Percentiles rank a stretch among this genome's conserved stretches.
phyloP scores from a whole-genome alignment of 2,329 filamentous ascomycete species.

The Cladosporium sp. region DNA sequence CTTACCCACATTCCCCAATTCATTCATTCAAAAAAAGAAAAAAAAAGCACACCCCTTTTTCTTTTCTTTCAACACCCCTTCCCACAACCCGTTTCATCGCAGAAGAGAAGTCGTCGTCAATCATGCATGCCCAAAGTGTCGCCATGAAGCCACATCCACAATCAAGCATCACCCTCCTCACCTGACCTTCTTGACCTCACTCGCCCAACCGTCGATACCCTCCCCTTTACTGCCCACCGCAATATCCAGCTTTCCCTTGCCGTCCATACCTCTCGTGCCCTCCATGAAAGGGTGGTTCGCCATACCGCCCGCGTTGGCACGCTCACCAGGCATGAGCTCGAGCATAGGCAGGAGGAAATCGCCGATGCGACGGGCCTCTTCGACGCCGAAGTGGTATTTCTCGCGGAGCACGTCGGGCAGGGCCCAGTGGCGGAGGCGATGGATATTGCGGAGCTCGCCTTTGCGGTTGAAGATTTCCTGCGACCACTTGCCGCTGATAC shows the following conservation, averaged over 20 bases:
- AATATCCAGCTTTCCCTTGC: slow-evolving; percentile 64
- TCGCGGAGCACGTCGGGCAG: slow-evolving; percentile 87
- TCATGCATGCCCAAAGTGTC: neutral
- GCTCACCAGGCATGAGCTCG: slow-evolving; percentile 78
- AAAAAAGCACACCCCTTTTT: too few species aligned
- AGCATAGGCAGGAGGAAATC: slow-evolving; percentile 89
- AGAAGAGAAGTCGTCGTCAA: neutral
- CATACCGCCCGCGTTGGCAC: slow-evolving; percentile 96
- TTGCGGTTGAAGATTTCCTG: slow-evolving; percentile 99
- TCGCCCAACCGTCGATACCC: slow-evolving; percentile 90
- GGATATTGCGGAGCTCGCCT: slow-evolving; percentile 95
- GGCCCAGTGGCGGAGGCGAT: slow-evolving; percentile 92
- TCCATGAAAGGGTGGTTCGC: slow-evolving; percentile 76
- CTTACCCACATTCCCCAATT: too few species aligned
- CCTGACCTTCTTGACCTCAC: slow-evolving; percentile 76
- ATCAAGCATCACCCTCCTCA: slow-evolving; percentile 33
- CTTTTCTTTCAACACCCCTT: too few species aligned
- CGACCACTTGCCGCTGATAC: slow-evolving; percentile 90
- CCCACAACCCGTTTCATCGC: neutral
- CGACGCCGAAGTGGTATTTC: slow-evolving; percentile 90
- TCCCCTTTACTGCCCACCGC: slow-evolving; percentile 79
- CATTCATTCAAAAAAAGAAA: too few species aligned
- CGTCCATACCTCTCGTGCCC: slow-evolving; percentile 84
- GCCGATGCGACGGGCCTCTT: slow-evolving; percentile 73
- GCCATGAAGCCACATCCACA: neutral